Evolutionary conservation across 2,329 filamentous ascomycete species (phyloP), one percentile per base, ranked within the genome.

Genomic region (Alternaria arbusti): DNA sequence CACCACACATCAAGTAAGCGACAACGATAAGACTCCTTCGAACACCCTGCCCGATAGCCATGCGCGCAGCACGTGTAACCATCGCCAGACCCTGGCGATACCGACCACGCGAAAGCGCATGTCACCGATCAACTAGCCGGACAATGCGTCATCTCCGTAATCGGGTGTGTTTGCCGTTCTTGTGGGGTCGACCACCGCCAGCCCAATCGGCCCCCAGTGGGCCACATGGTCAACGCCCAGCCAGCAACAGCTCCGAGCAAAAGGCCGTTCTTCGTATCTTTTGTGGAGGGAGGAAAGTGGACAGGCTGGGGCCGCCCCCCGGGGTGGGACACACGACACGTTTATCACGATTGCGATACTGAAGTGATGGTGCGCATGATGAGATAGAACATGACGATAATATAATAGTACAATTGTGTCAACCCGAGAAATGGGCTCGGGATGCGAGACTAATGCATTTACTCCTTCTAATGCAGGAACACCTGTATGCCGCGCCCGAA

Each of bases 121-220:
- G 59, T 61, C 59, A 45, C 45, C 30, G 52, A 22, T 45, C 26
- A 44, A 32, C 44, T 57, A 44, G 28, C 43, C 44, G 40, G 20
- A 22, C 23, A 26, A 44, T 62, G 59, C 59, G 59, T 62, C 59
- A 62, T 58, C 49, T 58, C 59, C 59, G 54, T 51, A 58, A 30
- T 58, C 30, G 49, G 52, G 28, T 59, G 40, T 40, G 25, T 22
- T 44, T 62, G 28, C 54, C 54, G 44, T 23, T 25, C 22, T 25
- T 40, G 55, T 57, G 45, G 55, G 55, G 55, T 40, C 30, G 22
- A 45, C 36, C 36, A 40, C n/a, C 36, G 36, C n/a, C 36, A 32
- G 49, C 17, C 28, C 17, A 32, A 51, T 17, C 49, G 6, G 28
- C 28, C 44, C 43, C 44, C 20, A 13, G 20, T 23, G 44, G 44